Percentiles rank a stretch among this genome's conserved stretches.
Conservation (phyloP, 140 eudicot genomes). For the Oenanthe javanica region DNA sequence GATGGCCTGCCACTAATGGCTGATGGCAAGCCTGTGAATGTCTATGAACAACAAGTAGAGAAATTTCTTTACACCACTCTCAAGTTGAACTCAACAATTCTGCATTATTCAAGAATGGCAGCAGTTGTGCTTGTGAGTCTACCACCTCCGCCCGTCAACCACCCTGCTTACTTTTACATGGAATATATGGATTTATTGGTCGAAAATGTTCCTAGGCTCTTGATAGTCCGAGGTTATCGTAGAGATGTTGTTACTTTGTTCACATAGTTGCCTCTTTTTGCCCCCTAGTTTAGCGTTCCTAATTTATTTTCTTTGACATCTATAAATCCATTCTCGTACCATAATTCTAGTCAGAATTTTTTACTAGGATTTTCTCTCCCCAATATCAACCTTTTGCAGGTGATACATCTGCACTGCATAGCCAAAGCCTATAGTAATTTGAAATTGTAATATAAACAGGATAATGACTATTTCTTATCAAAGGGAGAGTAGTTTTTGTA, state of each 20-base stretch:
- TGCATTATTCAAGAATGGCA: conserved; percentile 85
- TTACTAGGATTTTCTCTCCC: background rate
- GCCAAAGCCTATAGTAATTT: background rate
- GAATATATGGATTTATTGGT: conserved; percentile 96
- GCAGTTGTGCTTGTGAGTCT: conserved; percentile 95
- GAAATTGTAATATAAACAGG: background rate
- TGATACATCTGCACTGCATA: background rate
- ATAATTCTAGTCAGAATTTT: conserved; percentile 13
- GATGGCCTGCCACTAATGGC: conserved; percentile 58
- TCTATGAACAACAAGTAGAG: conserved; percentile 73
- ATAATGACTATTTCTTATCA: background rate
- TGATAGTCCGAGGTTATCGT: conserved; percentile 90
- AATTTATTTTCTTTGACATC: conserved; percentile 4
- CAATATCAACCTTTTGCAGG: background rate
- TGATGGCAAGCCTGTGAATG: conserved; percentile 69
- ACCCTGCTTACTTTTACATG: conserved; percentile 92
- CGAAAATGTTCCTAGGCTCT: conserved; percentile 91
- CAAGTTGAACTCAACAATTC: conserved; percentile 65
- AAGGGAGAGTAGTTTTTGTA: background rate
- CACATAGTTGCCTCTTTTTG: conserved; percentile 44
- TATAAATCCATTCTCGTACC: conserved; percentile 34
- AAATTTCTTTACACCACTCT: conserved; percentile 76
- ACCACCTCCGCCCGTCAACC: conserved; percentile 90
- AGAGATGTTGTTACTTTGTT: conserved; percentile 92
- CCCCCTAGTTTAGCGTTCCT: background rate